Evolutionary conservation across 306 rosid species (phyloP), one percentile per base, ranked within the genome.

Genomic region (Quercus alba): DNA sequence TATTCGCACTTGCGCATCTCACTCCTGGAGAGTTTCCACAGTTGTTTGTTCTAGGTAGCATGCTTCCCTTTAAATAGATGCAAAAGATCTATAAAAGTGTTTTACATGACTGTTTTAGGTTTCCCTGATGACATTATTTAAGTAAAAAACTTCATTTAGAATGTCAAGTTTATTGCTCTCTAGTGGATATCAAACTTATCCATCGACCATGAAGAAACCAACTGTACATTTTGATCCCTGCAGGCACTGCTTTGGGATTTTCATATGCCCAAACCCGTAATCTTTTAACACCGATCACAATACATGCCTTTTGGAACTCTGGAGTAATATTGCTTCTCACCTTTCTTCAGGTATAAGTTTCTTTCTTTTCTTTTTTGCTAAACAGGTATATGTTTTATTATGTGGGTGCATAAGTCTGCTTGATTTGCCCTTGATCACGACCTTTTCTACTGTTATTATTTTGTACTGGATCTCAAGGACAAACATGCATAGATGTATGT

Each of bases 11-110:
- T 69, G 98, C 99, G 5, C 99, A 96, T 93, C 92, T 93, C 79
- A 96, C 98, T 83, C 99, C 98, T 2, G 98, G 98, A 78, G 92
- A 96, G 85, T 91, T 96, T 83, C 98, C 98, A 1, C 99, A 96
- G 85, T 86, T 93, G 70, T 96, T 93, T 89, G 98, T 96, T 70
- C 91, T 93, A 75, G 98, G 99, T 95, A 89, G 74, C 31, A 54
- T 71, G 54, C n/a, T 44, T 35, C 56, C 25, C 20, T 6, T 11
- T 52, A 10, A 35, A 62, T 69, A 52, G 59, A 70, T 74, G 55
- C 63, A 52, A 70, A 55, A 35, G 72, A 68, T 9, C 8, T 18
- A 18, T 51, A 30, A 33, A 58, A 10, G 62, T 4, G 18, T n/a
- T 61, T 3, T 1, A 12, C 7, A 26, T 57, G 25, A 26, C 25